These are phyloP conservation scores for Penicillium carneum DNA, from an alignment of 2,329 filamentous ascomycete species.

Conservation along the genomic window DNA sequence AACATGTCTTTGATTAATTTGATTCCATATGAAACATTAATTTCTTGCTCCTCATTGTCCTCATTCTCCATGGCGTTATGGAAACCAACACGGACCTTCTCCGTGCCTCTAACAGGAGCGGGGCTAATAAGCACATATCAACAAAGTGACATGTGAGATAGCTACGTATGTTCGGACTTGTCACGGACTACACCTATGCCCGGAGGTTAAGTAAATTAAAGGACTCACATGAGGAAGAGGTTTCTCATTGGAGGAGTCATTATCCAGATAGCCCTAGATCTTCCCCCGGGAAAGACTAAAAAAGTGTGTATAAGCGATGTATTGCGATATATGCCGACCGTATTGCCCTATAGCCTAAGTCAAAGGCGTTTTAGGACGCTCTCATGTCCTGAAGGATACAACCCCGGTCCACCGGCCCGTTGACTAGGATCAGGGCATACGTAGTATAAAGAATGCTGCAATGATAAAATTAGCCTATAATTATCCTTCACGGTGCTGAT, in stretches of 20 bases:
- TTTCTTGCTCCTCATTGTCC: slow-evolving; percentile 3
- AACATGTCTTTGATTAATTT: not conserved
- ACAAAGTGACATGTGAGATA: not conserved
- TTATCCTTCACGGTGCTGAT: not conserved
- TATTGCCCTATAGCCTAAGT: not conserved
- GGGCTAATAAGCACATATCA: not conserved
- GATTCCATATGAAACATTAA: not conserved
- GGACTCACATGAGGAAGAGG: not conserved
- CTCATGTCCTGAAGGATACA: not conserved
- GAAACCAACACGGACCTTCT: slow-evolving; percentile 26
- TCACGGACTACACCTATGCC: not conserved
- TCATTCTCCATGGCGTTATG: slow-evolving; percentile 26
- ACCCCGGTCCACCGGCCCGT: slow-evolving; percentile 3
- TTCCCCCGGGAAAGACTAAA: not conserved
- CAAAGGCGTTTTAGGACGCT: slow-evolving; percentile 1
- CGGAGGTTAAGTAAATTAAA: slow-evolving; percentile 4
- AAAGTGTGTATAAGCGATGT: not conserved
- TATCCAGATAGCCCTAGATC: not conserved
- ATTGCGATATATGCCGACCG: not conserved
- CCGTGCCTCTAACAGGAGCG: slow-evolving; percentile 19
- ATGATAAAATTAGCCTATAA: slow-evolving; percentile 6
- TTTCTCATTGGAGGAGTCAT: slow-evolving; percentile 15
- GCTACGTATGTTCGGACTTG: not conserved
- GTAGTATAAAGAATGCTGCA: not conserved
- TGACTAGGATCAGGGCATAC: slow-evolving; percentile 1